Evolutionary conservation across 257 asterid genomes (phyloP).

Genomic region (Ophiorrhiza pumila): DNA sequence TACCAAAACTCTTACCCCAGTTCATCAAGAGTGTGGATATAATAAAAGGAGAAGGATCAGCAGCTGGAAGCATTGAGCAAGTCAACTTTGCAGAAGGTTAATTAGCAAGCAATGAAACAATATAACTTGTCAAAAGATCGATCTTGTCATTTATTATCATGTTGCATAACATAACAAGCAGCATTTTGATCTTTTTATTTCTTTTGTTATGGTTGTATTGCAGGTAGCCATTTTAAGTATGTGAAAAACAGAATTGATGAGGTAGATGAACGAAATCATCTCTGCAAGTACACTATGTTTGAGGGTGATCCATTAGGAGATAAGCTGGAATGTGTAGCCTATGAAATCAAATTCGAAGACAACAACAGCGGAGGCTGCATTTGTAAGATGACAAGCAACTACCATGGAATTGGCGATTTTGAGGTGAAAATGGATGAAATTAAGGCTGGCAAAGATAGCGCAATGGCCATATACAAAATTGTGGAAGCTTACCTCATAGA

Average conservation of each 20-base stretch:
- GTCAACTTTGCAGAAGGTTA: conserved; percentile 36
- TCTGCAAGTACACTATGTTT: conserved; percentile 40
- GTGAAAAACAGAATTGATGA: conserved; percentile 39
- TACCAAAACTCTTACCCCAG: conserved; percentile 41
- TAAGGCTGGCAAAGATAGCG: conserved; percentile 27
- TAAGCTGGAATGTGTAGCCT: conserved; percentile 33
- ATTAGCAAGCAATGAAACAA: conserved; percentile 1
- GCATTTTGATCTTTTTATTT: not conserved
- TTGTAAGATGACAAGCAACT: conserved; percentile 43
- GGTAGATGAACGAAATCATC: conserved; percentile 31
- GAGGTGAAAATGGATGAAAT: conserved; percentile 47
- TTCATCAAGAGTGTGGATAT: conserved; percentile 30
- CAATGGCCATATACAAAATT: conserved; percentile 35
- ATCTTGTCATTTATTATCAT: not conserved
- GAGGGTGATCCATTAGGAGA: conserved; percentile 42
- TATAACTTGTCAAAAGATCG: too few relatives aligned
- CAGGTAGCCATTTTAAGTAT: conserved; percentile 36
- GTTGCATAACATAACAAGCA: too few relatives aligned
- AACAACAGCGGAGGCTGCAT: conserved; percentile 29
- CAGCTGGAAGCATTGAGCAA: conserved; percentile 43
- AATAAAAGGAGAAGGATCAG: conserved; percentile 40
- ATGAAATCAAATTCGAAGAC: conserved; percentile 39
- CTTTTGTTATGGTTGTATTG: not conserved
- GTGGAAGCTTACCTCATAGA: conserved; percentile 43
- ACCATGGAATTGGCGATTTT: conserved; percentile 26